These are phyloP conservation scores for Trichophyton verrucosum DNA, from an alignment of 2,329 filamentous ascomycete genomes.

Conservation along the genomic window DNA sequence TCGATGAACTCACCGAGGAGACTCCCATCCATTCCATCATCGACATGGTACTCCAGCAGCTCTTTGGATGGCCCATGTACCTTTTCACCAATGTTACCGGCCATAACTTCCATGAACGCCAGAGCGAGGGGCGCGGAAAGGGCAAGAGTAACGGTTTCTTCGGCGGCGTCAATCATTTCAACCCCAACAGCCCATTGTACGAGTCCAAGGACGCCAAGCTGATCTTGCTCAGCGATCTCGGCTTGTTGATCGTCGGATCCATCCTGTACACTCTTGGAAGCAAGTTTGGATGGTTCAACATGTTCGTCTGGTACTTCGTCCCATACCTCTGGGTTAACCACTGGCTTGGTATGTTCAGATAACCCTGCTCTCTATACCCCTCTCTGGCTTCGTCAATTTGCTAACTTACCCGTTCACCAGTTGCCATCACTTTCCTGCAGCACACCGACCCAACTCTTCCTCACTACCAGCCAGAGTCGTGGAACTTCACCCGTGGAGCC, in stretches of 20 bases:
- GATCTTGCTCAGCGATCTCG: slow-evolving; percentile 77
- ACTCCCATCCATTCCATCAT: slow-evolving; percentile 71
- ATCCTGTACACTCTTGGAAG: slow-evolving; percentile 57
- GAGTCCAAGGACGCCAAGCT: slow-evolving; percentile 82
- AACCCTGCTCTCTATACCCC: background rate
- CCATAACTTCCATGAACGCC: slow-evolving; percentile 85
- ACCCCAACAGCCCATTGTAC: slow-evolving; percentile 75
- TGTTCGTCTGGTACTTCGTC: slow-evolving; percentile 86
- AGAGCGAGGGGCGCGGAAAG: slow-evolving; percentile 82
- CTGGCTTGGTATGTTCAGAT: slow-evolving; percentile 70
- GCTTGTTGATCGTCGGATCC: slow-evolving; percentile 51
- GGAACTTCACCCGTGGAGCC: slow-evolving; percentile 88
- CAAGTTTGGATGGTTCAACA: slow-evolving; percentile 71
- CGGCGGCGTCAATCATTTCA: slow-evolving; percentile 88
- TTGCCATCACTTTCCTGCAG: slow-evolving; percentile 94
- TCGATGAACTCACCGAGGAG: slow-evolving; percentile 85
- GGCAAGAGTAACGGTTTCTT: slow-evolving; percentile 78
- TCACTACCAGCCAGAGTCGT: slow-evolving; percentile 74
- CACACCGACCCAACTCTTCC: slow-evolving; percentile 91
- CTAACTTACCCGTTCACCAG: slow-evolving; percentile 34
- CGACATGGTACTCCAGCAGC: slow-evolving; percentile 69
- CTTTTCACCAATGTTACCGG: slow-evolving; percentile 85
- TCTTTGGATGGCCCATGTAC: slow-evolving; percentile 89
- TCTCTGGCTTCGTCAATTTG: background rate
- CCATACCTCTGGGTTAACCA: slow-evolving; percentile 98